Evolutionary conservation across 305 asterid genomes (phyloP).

Genomic region (Fraxinus albicans): DNA sequence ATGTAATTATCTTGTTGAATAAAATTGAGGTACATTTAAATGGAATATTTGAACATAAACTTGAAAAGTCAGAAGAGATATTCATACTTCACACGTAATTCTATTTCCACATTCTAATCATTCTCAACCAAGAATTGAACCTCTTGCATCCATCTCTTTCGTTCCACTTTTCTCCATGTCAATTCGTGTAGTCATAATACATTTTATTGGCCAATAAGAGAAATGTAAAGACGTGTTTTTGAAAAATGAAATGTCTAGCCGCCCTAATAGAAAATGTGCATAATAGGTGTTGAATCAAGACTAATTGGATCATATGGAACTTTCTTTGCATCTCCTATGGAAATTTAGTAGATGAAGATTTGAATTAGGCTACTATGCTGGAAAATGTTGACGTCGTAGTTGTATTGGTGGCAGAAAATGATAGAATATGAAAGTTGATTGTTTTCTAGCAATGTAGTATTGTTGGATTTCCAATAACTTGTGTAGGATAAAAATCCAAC

Average conservation of each 20-base stretch:
- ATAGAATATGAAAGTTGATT: too few relatives aligned
- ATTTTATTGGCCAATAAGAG: background rate
- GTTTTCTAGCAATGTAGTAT: too few relatives aligned
- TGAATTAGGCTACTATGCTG: too few relatives aligned
- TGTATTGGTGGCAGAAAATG: too few relatives aligned
- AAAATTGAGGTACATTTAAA: too few relatives aligned
- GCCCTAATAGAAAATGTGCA: background rate
- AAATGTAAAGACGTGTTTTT: background rate
- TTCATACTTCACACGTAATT: background rate
- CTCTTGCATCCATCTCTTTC: background rate
- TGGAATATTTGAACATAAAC: background rate
- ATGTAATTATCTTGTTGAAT: too few relatives aligned
- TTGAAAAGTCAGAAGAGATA: background rate
- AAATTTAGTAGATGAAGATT: too few relatives aligned
- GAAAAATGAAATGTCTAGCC: background rate
- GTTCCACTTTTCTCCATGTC: background rate
- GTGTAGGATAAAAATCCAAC: background rate
- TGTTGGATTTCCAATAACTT: background rate
- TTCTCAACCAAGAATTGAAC: background rate
- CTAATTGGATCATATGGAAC: background rate
- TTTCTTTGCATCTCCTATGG: background rate
- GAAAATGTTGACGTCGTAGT: too few relatives aligned
- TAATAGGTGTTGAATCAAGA: background rate
- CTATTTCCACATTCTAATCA: background rate
- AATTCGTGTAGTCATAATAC: background rate